Conservation (phyloP, 345 rosid species). For the Capsella bursapastoris region DNA sequence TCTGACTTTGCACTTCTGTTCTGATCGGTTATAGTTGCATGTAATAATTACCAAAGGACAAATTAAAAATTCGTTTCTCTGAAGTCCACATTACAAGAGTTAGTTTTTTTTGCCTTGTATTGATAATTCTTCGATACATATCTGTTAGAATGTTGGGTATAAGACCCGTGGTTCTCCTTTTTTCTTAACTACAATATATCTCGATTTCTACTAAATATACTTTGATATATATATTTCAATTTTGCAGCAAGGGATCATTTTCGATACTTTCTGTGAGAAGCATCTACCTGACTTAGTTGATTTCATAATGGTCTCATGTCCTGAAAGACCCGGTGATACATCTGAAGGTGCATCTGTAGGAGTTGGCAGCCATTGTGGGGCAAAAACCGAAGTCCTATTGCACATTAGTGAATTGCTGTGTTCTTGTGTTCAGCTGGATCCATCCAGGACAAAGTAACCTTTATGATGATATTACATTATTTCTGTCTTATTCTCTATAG, state of each 20-base stretch:
- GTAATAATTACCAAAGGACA: not conserved
- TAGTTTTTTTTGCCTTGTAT: constrained; percentile 7
- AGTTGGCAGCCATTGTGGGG: constrained; percentile 51
- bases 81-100: not conserved
- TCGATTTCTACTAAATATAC: not conserved
- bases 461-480: constrained; percentile 26
- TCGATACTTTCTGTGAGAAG: constrained; percentile 83
- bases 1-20: constrained; percentile 9
- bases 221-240: constrained; percentile 12
- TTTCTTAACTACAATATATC: constrained; percentile 18
- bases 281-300: constrained; percentile 82
- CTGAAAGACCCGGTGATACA: constrained; percentile 50
- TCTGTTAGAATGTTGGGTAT: constrained; percentile 36
- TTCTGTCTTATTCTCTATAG: constrained; percentile 10
- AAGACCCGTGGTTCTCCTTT: constrained; percentile 23
- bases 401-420: constrained; percentile 88
- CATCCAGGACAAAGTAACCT: constrained; percentile 76
- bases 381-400: constrained; percentile 73
- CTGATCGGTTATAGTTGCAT: constrained; percentile 18
- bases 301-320: constrained; percentile 76
- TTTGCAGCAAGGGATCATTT: constrained; percentile 69
- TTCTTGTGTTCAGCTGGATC: constrained; percentile 76
- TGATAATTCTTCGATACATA: constrained; percentile 20
- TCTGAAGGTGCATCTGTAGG: constrained; percentile 50
- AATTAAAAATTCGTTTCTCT: not conserved